Conservation (phyloP, 2,329 filamentous ascomycete species). For the Fusarium citri region DNA sequence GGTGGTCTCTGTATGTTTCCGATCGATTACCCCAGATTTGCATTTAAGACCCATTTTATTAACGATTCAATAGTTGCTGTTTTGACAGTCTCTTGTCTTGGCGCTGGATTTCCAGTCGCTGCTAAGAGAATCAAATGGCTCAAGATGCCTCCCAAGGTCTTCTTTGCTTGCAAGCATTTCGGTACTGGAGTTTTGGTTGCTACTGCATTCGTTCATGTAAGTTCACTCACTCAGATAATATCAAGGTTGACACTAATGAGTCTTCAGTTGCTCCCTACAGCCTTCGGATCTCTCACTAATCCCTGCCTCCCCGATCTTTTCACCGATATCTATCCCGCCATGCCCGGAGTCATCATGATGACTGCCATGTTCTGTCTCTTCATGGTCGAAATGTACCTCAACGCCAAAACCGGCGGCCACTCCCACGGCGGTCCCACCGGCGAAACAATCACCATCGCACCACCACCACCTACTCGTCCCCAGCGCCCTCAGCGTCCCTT, state of each 20-base stretch:
- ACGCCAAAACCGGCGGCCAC: slow-evolving; percentile 68
- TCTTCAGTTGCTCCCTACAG: slow-evolving; percentile 66
- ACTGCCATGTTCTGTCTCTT: slow-evolving; percentile 70
- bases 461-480: slow-evolving; percentile 5
- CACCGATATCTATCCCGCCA: slow-evolving; percentile 68
- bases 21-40: neutral
- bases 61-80: slow-evolving; percentile 43
- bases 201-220: slow-evolving; percentile 77
- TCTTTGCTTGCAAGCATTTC: slow-evolving; percentile 74
- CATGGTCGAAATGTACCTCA: slow-evolving; percentile 71
- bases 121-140: slow-evolving; percentile 68
- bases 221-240: slow-evolving; percentile 19
- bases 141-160: slow-evolving; percentile 66
- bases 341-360: slow-evolving; percentile 76
- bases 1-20: slow-evolving; percentile 47
- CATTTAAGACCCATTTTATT: neutral
- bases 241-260: neutral
- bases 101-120: slow-evolving; percentile 64
- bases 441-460: slow-evolving; percentile 3
- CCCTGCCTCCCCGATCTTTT: slow-evolving; percentile 70
- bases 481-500: slow-evolving; percentile 15
- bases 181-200: slow-evolving; percentile 79
- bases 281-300: slow-evolving; percentile 64
- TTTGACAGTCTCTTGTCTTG: slow-evolving; percentile 46
- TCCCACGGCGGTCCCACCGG: slow-evolving; percentile 68